phyloP scores from a whole-genome alignment of 2,329 filamentous ascomycete species.

The Botrytis fabae region DNA sequence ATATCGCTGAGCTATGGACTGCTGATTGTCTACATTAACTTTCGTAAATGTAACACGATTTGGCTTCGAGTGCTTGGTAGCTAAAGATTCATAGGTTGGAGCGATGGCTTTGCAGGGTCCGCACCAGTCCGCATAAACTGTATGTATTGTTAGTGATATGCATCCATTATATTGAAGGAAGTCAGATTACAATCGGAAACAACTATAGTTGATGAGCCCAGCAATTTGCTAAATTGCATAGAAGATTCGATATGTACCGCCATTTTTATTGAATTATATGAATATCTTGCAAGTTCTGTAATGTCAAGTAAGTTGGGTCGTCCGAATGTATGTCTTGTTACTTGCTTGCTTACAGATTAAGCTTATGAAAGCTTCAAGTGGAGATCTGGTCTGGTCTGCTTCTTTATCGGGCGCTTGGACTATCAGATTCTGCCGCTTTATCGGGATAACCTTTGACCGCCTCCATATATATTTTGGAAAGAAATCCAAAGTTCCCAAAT shows the following conservation, averaged over 20 bases:
- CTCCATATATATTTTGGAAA: constrained; percentile 22
- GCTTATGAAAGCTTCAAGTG: background rate
- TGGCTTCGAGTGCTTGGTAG: constrained; percentile 75
- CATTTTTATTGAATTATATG: background rate
- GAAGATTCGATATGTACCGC: constrained; percentile 60
- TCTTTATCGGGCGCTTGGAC: constrained; percentile 22
- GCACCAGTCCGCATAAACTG: constrained; percentile 96
- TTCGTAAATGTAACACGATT: constrained; percentile 87
- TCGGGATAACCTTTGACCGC: constrained; percentile 24
- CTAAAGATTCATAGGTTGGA: constrained; percentile 82
- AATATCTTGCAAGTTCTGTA: background rate
- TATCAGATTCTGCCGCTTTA: constrained; percentile 28
- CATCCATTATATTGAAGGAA: constrained; percentile 37
- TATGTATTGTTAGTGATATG: constrained; percentile 20
- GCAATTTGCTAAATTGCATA: constrained; percentile 69
- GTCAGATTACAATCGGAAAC: constrained; percentile 79
- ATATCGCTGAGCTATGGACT: constrained; percentile 74
- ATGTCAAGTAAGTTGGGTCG: background rate
- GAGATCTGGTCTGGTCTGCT: constrained; percentile 19
- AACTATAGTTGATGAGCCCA: constrained; percentile 74
- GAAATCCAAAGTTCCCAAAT: constrained; percentile 12
- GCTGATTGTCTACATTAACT: constrained; percentile 84
- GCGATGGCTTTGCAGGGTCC: constrained; percentile 91
- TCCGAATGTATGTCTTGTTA: background rate
- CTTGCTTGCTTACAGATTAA: background rate